phyloP scores from a whole-genome alignment of 805 yeast species.

The Kodamaea neixiangensis region DNA sequence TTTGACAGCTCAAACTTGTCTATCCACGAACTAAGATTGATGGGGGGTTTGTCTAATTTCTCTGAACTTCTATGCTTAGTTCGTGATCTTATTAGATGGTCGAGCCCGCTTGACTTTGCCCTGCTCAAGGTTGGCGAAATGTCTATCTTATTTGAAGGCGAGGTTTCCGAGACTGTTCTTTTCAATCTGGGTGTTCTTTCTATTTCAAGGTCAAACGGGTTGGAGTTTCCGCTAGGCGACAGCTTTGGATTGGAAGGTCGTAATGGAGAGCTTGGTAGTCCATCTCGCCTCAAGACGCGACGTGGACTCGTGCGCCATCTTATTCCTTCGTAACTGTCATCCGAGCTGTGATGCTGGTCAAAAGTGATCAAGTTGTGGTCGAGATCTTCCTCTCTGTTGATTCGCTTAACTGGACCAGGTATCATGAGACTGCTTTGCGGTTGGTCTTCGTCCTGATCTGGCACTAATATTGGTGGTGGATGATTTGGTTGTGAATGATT shows the following conservation, averaged over 20 bases:
- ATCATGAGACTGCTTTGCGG: not conserved
- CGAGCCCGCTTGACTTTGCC: constrained; percentile 38
- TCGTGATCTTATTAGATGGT: constrained; percentile 14
- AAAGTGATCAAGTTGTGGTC: constrained; percentile 8
- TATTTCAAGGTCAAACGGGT: not conserved
- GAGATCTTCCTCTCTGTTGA: not conserved
- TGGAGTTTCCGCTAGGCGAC: not conserved
- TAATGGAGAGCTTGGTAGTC: constrained; percentile 10
- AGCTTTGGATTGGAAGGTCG: constrained; percentile 1
- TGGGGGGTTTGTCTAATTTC: constrained; percentile 4
- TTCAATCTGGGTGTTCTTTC: constrained; percentile 14
- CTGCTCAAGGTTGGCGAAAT: constrained; percentile 38
- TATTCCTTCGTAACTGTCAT: constrained; percentile 46
- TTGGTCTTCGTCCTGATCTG: not conserved
- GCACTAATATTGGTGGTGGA: not conserved
- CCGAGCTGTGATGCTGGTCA: constrained; percentile 27
- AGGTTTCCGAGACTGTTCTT: constrained; percentile 36
- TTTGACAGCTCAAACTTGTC: constrained; percentile 26
- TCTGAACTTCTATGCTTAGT: not conserved
- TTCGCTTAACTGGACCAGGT: not conserved
- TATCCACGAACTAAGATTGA: constrained; percentile 29
- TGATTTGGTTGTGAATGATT: not conserved
- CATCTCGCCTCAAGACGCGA: constrained; percentile 10
- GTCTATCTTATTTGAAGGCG: constrained; percentile 19
- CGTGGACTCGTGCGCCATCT: constrained; percentile 25